These are phyloP conservation scores for Jamesozyma lodderae DNA, from an alignment of 805 yeast genomes.

Conservation along the genomic window DNA sequence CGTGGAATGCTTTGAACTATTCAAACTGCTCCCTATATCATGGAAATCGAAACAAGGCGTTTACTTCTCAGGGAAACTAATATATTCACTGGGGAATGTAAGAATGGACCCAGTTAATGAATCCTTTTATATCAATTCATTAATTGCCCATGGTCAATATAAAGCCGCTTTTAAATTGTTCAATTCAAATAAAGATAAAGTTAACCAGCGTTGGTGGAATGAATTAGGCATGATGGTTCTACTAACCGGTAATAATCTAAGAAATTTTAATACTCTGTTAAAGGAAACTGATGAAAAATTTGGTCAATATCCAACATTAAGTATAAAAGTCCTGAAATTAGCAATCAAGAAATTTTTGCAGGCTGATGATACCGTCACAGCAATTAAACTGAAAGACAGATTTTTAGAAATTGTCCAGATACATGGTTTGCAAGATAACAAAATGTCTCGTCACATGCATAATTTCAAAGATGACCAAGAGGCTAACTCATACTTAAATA, in stretches of 20 bases:
- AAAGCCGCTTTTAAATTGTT: conserved; percentile 34
- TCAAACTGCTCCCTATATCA: conserved; percentile 33
- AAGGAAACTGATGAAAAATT: conserved; percentile 15
- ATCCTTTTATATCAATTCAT: conserved; percentile 39
- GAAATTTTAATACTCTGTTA: conserved; percentile 32
- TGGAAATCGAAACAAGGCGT: conserved; percentile 29
- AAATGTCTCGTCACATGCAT: conserved; percentile 5
- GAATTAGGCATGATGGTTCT: conserved; percentile 40
- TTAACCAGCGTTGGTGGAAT: conserved; percentile 44
- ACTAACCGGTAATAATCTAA: conserved; percentile 29
- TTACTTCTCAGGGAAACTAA: conserved; percentile 34
- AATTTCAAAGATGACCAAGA: conserved; percentile 23
- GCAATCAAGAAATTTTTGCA: conserved; percentile 31
- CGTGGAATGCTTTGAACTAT: conserved; percentile 33
- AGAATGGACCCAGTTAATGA: conserved; percentile 45
- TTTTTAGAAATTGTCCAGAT: conserved; percentile 21
- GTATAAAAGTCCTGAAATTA: conserved; percentile 30
- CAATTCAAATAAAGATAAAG: conserved; percentile 28
- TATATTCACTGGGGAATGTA: conserved; percentile 35
- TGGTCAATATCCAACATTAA: conserved; percentile 26
- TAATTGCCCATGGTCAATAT: conserved; percentile 30
- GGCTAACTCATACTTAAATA: conserved; percentile 26
- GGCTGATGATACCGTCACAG: conserved; percentile 18
- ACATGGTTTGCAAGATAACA: conserved; percentile 13
- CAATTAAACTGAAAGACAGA: conserved; percentile 29